Base-by-base conservation (phyloP, 2,329 filamentous ascomycete species). In the Cladosporium colombiae region DNA sequence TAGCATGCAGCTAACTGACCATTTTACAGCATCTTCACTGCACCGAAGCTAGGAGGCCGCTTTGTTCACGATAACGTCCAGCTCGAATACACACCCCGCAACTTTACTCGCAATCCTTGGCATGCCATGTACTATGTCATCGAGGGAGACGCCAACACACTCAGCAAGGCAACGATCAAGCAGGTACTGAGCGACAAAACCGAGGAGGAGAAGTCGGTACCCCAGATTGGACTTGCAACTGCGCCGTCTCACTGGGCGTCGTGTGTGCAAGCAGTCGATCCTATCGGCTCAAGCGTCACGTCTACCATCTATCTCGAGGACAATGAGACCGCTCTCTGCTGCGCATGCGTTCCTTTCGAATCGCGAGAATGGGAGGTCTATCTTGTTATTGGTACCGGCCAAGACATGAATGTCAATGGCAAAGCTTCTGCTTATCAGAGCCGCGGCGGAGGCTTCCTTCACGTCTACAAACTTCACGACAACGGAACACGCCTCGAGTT, bases 51-150 rank as follows among this genome's bases (percentile, higher is more conserved):
- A 27, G 89, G 90, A 52, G 91, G 93, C 69, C 96, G 93, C 60
- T 84, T 97, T 66, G 89, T 95, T 33, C 92, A 96, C 76, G 91
- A 95, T 75, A 91, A 90, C 0, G 91, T 97, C 68, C 87, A 92
- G 8, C 84, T 99, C 25, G 89, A 90, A 27, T 96, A 99, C 76
- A 99, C 95, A 0, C 95, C 96, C 2, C 90, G 92, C 66, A 90
- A 90, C 71, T 89, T 99, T 72, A 86, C 93, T 33, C 91, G 92
- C 69, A 92, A 98, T 75, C 94, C 94, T 0, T 91, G 95, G 5
- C 86, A 92, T 62, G 90, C 92, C 18, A 84, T 96, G 27, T 99
- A 97, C 77, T 99, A 98, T 75, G 93, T 94, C 7, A 92, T 97
- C 61, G 92, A 97, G 79, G 87, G 93, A 13, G 96, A 99, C 70